phyloP scores from a whole-genome alignment of 306 rosid species.

The Dryas octopetala region DNA sequence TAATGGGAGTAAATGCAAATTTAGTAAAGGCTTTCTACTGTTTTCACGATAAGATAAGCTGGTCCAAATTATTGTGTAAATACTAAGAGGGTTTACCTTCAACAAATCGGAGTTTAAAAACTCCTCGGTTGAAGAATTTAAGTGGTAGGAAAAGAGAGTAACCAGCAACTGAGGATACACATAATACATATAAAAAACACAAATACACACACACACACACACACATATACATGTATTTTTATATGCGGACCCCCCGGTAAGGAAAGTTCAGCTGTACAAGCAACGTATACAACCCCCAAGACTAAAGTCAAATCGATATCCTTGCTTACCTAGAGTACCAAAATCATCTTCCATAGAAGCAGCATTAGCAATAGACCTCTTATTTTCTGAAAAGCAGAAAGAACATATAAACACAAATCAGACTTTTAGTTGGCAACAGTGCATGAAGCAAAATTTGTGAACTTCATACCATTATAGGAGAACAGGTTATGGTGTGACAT shows the following conservation, averaged over 20 bases:
- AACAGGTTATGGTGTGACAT: conserved; percentile 58
- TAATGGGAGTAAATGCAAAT: not conserved
- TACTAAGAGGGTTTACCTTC: not conserved
- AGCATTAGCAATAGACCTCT: conserved; percentile 52
- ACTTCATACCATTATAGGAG: conserved; percentile 59
- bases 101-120: not conserved
- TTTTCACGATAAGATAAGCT: not conserved
- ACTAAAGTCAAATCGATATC: conserved; percentile 7
- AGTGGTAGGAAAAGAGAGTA: not conserved
- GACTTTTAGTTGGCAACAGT: conserved; percentile 20
- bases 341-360: conserved; percentile 44
- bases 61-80: not conserved
- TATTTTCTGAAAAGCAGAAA: conserved; percentile 47
- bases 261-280: not conserved
- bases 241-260: not conserved
- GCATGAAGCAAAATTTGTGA: conserved; percentile 4
- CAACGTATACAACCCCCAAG: conserved; percentile 19
- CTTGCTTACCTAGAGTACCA: conserved; percentile 58
- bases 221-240: not conserved
- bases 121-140: not conserved
- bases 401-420: conserved; percentile 11
- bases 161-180: not conserved
- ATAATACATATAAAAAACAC: not conserved
- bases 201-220: not conserved
- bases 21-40: not conserved